Evolutionary conservation across 169 alveolate genomes (phyloP).

Genomic region (Blepharisma undulans): DNA sequence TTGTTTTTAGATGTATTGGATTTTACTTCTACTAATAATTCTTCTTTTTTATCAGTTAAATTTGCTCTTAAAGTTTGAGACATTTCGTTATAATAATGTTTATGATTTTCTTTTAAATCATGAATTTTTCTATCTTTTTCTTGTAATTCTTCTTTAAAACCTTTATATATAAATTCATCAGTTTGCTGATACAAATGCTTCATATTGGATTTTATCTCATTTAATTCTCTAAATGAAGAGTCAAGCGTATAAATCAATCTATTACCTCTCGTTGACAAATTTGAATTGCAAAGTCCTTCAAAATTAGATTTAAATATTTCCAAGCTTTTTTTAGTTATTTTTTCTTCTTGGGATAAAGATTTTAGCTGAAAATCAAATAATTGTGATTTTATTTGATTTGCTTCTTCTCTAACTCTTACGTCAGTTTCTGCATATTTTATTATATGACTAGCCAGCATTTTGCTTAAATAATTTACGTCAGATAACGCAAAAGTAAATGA

Average conservation of each 20-base stretch:
- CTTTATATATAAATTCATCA: slow-evolving; percentile 64
- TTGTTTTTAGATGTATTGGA: neutral
- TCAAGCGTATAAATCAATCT: slow-evolving; percentile 78
- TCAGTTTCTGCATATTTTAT: slow-evolving; percentile 60
- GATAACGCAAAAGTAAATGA: slow-evolving; percentile 58
- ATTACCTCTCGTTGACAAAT: slow-evolving; percentile 77
- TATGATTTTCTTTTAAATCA: slow-evolving; percentile 54
- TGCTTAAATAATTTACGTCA: slow-evolving; percentile 57
- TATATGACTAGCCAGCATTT: slow-evolving; percentile 53
- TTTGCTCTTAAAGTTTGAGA: slow-evolving; percentile 64
- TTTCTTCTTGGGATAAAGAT: slow-evolving; percentile 56
- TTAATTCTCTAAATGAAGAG: slow-evolving; percentile 65
- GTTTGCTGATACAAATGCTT: slow-evolving; percentile 69
- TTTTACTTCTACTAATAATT: neutral
- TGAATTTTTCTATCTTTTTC: slow-evolving; percentile 56
- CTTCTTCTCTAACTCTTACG: slow-evolving; percentile 61
- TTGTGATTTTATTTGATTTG: slow-evolving; percentile 25
- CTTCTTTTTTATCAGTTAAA: slow-evolving; percentile 9
- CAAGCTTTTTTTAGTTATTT: slow-evolving; percentile 57
- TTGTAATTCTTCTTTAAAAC: slow-evolving; percentile 62
- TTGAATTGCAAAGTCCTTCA: slow-evolving; percentile 75
- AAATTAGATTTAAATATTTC: slow-evolving; percentile 54
- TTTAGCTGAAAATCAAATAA: slow-evolving; percentile 58
- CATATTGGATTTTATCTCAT: slow-evolving; percentile 73
- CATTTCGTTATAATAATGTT: slow-evolving; percentile 64